Conservation (phyloP, 2,329 filamentous ascomycete genomes). For the Rutstroemia sydowiana region DNA sequence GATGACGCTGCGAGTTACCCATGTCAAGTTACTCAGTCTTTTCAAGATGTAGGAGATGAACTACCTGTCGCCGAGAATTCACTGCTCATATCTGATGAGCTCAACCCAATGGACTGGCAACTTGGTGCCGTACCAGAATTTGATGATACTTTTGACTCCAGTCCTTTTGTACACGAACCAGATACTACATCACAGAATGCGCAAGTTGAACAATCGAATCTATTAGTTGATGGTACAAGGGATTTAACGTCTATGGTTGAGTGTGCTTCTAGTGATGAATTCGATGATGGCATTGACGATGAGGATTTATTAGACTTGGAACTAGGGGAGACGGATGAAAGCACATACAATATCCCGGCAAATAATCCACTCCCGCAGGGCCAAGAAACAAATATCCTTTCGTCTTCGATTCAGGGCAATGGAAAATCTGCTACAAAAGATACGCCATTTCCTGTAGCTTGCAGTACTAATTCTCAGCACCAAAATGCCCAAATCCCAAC, state of each 20-base stretch:
- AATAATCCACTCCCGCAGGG: no score
- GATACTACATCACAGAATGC: no score
- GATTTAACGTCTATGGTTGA: neutral
- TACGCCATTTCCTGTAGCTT: neutral
- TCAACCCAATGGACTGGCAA: no score
- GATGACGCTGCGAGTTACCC: no score
- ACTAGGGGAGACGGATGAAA: slow-evolving; percentile 8
- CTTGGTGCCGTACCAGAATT: no score
- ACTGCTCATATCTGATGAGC: no score
- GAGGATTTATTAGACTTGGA: slow-evolving; percentile 20
- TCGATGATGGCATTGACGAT: slow-evolving; percentile 23
- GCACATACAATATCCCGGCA: neutral
- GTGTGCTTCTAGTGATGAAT: slow-evolving; percentile 13
- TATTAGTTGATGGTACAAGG: neutral
- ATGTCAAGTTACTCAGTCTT: no score
- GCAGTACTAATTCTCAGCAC: neutral
- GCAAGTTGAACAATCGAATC: no score
- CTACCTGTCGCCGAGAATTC: no score
- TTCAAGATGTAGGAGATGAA: no score
- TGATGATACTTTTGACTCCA: no score
- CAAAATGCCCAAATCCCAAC: neutral
- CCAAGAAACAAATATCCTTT: neutral
- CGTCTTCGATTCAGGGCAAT: neutral
- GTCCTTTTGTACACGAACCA: no score
- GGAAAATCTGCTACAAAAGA: neutral